Conservation (phyloP, 257 asterid genomes). For the Orobanche coerulescens region DNA sequence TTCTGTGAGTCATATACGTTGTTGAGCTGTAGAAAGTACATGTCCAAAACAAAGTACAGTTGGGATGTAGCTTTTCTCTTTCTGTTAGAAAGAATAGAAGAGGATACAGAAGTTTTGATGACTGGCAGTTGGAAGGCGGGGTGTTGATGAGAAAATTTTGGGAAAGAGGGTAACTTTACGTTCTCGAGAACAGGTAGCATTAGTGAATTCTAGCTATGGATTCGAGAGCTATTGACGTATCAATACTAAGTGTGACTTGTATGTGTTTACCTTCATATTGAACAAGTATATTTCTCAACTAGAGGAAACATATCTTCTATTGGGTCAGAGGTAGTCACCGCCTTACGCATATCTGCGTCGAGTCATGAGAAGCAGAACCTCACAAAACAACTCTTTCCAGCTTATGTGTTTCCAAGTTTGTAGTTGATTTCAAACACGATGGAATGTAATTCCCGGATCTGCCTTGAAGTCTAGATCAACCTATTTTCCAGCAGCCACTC, state of each 20-base stretch:
- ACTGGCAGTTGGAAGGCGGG: not conserved
- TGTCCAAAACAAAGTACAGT: not conserved
- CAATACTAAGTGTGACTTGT: slow-evolving; percentile 3
- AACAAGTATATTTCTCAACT: not conserved
- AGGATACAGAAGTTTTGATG: not conserved
- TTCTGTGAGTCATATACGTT: not conserved
- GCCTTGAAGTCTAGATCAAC: not conserved
- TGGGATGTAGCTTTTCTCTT: not conserved
- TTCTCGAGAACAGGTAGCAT: not conserved
- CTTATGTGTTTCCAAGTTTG: not conserved
- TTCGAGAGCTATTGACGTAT: not conserved
- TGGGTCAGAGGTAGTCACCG: not conserved
- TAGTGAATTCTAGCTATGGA: not conserved
- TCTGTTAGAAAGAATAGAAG: not conserved
- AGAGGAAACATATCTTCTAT: not conserved
- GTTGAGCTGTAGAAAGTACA: not conserved
- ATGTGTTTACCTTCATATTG: not conserved
- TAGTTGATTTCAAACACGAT: not conserved
- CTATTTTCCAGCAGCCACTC: not conserved
- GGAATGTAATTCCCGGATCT: not conserved
- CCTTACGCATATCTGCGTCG: not conserved
- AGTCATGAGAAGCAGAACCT: slow-evolving; percentile 6
- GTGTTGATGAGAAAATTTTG: slow-evolving; percentile 1
- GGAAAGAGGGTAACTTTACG: not conserved
- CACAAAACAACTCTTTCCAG: not conserved